A percentile compares a stretch with the other conserved stretches of the same genome.
Evolutionary conservation across 2,329 filamentous ascomycete species (phyloP).

Genomic region (Xenosphaeropsis pyriputrescens): DNA sequence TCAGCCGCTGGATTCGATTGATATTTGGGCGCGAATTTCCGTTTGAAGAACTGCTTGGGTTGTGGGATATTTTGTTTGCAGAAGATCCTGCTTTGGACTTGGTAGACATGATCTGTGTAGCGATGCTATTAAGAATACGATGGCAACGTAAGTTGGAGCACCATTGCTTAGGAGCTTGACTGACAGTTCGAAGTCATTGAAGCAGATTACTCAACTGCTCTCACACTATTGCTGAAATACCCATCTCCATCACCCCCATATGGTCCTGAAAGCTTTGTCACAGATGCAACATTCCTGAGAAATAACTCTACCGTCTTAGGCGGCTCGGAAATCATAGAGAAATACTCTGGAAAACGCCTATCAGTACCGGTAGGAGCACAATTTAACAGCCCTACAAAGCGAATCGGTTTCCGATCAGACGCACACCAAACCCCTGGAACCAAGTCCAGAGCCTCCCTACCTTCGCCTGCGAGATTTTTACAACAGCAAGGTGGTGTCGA

Average conservation of each 20-base stretch:
- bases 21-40: conserved; percentile 89
- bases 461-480: conserved; percentile 22
- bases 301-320: conserved; percentile 48
- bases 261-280: conserved; percentile 65
- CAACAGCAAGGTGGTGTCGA: conserved; percentile 44
- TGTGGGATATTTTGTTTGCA: conserved; percentile 89
- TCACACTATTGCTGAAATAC: conserved; percentile 75
- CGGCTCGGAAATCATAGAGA: conserved; percentile 50
- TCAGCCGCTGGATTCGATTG: conserved; percentile 72
- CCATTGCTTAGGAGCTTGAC: neutral
- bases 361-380: conserved; percentile 13
- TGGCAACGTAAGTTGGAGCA: conserved; percentile 56
- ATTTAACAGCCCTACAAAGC: neutral
- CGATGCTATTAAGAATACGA: conserved; percentile 83
- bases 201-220: conserved; percentile 73
- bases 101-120: conserved; percentile 81
- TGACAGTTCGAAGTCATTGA: conserved; percentile 48
- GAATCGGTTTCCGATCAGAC: conserved; percentile 5
- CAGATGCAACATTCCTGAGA: conserved; percentile 66
- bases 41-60: conserved; percentile 65
- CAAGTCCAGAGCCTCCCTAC: conserved; percentile 13
- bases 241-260: conserved; percentile 47
- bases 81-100: conserved; percentile 68
- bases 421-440: conserved; percentile 6
- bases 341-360: conserved; percentile 46